Base-by-base conservation (phyloP, 352 stramenopile genomes). In the Globisporangium splendens region DNA sequence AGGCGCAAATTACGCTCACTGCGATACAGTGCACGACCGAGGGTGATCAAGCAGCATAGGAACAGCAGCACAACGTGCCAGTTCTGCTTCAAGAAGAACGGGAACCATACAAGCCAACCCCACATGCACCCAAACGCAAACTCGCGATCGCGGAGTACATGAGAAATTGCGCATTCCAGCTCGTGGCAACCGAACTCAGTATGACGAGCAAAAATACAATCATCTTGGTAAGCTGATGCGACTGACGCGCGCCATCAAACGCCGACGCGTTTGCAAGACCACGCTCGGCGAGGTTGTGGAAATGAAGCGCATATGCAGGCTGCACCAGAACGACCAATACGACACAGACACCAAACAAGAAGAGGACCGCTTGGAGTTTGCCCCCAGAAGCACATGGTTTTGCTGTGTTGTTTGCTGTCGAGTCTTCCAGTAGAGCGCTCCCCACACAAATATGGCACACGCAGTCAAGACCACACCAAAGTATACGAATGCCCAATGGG, bases 141-240 rank as follows among this genome's bases (percentile, higher is more conserved):
- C 22, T 48, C 7, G 68, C 68, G 21, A 79, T 51, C 2, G 39
- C 52, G 8, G 59, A 71, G 59, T 74, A 89, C 14, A 66, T 50
- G 20, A 78, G 35, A 56, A 89, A 83, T 54, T 88, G 77, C n/a
- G 69, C 66, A 48, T 76, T 74, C 75, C 79, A 89, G 15, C 76
- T 70, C 31, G 68, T 86, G 8, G 75, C 70, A 38, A 85, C 71
- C 20, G 68, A 62, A 5, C 69, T 75, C 1, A 87, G 57, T 11
- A 71, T 39, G 67, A 88, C 73, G 48, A 87, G 50, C 46, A 86
- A 47, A 56, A 85, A 83, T 21, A 87, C 53, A 38, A 82, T 65
- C 35, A 74, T 78, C 20, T 82, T 66, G 3, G 79, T 84, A 13
- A 86, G 66, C 59, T 70, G 44, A 18, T 81, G 69, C 1, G 64